phyloP scores from a whole-genome alignment of 1,284 basidiomycete genomes.

The Quambalaria eucalypti region DNA sequence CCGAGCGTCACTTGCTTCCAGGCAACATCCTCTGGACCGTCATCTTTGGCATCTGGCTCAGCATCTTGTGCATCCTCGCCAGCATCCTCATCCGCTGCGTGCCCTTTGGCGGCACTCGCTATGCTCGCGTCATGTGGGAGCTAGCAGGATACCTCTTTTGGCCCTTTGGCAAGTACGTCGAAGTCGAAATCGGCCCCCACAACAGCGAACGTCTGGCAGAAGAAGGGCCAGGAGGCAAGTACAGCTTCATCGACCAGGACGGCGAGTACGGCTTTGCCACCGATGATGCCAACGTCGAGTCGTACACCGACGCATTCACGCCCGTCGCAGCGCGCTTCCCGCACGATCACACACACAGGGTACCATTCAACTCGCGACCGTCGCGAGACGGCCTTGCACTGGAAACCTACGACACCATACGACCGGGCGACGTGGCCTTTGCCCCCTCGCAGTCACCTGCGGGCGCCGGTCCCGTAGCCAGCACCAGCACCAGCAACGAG shows the following conservation, averaged over 20 bases:
- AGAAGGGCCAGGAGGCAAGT: conserved; percentile 7
- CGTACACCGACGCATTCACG: conserved; percentile 49
- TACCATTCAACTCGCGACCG: conserved; percentile 26
- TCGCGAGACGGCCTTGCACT: conserved; percentile 5
- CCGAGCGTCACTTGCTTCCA: conserved; percentile 76
- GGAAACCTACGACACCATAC: conserved; percentile 2
- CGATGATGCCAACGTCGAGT: conserved; percentile 1
- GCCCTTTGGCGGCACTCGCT: conserved; percentile 68
- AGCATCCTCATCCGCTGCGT: conserved; percentile 64
- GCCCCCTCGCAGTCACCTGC: too few species aligned
- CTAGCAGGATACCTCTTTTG: conserved; percentile 92
- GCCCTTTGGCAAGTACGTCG: conserved; percentile 99
- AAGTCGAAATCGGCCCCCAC: conserved; percentile 55
- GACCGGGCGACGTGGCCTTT: conserved; percentile 6
- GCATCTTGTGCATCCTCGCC: conserved; percentile 61
- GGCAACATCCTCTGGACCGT: conserved; percentile 82
- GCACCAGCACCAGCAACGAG: background rate
- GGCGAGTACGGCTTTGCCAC: background rate
- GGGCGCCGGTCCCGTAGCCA: background rate
- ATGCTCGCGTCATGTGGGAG: conserved; percentile 79
- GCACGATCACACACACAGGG: conserved; percentile 27
- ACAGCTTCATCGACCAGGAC: background rate
- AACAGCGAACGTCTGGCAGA: conserved; percentile 26
- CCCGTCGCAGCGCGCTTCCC: conserved; percentile 35
- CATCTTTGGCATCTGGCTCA: conserved; percentile 78